These are phyloP conservation scores for Talaromyces stipitatus DNA, from an alignment of 495 filamentous ascomycete species.

Conservation along the genomic window DNA sequence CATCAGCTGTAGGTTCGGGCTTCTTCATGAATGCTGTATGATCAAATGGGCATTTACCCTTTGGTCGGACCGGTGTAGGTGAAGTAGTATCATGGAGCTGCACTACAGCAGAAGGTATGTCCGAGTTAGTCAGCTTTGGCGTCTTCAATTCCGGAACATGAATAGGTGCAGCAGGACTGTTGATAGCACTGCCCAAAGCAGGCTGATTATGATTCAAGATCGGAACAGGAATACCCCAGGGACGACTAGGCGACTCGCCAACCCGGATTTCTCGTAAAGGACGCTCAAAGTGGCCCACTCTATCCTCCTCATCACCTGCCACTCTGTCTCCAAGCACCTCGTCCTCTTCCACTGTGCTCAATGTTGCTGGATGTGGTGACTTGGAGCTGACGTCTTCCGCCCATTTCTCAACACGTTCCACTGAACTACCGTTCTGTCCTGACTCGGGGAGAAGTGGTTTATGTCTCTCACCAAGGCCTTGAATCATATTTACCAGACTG, in stretches of 20 bases:
- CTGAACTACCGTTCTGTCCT: conserved; percentile 41
- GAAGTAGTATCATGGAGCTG: conserved; percentile 8
- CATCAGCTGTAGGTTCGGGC: background rate
- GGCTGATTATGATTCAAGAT: conserved; percentile 27
- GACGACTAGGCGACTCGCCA: conserved; percentile 81
- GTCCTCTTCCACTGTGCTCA: conserved; percentile 27
- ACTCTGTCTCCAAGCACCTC: conserved; percentile 32
- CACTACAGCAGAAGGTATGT: conserved; percentile 5
- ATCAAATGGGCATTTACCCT: conserved; percentile 44
- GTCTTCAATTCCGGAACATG: conserved; percentile 12
- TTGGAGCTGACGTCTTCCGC: conserved; percentile 57
- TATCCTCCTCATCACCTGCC: conserved; percentile 28
- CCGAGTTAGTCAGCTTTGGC: conserved; percentile 4
- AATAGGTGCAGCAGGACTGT: conserved; percentile 17
- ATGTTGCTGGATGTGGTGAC: conserved; percentile 14
- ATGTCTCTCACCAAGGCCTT: conserved; percentile 74
- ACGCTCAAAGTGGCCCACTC: conserved; percentile 63
- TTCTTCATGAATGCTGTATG: conserved; percentile 20
- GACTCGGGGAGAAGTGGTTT: conserved; percentile 67
- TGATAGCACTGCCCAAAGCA: conserved; percentile 9
- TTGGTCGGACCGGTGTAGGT: conserved; percentile 14
- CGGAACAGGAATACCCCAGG: conserved; percentile 84
- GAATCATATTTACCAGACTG: conserved; percentile 81
- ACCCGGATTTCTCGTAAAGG: conserved; percentile 75
- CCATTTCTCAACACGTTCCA: conserved; percentile 70